phyloP scores from a whole-genome alignment of 2,329 filamentous ascomycete species.

The Exserohilum turcica region DNA sequence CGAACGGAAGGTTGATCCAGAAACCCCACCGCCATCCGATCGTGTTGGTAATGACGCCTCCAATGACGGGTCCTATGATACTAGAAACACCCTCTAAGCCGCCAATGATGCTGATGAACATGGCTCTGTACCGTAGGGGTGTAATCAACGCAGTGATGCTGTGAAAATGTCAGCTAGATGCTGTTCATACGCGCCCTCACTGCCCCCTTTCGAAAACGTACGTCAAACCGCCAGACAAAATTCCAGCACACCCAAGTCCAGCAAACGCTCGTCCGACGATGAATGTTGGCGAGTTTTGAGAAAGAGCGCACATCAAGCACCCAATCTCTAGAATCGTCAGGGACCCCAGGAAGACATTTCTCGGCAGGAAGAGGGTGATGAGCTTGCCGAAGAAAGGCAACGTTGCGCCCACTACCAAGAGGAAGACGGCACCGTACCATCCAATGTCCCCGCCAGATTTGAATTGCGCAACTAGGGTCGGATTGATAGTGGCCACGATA shows the following conservation, averaged over 20 bases:
- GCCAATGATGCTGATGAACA: not conserved
- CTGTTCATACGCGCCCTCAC: not conserved
- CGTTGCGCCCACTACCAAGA: not conserved
- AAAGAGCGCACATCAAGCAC: not conserved
- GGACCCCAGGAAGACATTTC: not conserved
- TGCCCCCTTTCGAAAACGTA: not conserved
- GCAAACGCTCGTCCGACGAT: conserved; percentile 1
- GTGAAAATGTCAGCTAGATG: not conserved
- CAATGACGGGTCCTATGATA: not conserved
- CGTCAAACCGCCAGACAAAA: not conserved
- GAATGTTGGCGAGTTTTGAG: not conserved
- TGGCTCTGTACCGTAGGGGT: not conserved
- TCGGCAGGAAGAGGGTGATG: not conserved
- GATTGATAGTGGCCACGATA: not conserved
- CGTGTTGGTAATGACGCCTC: not conserved
- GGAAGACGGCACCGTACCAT: not conserved
- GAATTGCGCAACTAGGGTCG: not conserved
- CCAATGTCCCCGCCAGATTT: not conserved
- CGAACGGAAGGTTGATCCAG: not conserved
- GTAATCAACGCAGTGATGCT: not conserved
- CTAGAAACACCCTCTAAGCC: not conserved
- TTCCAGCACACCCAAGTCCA: not conserved
- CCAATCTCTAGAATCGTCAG: not conserved
- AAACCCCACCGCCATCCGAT: not conserved
- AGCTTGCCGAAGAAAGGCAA: not conserved